These are phyloP conservation scores for Colletotrichum sp. DNA, from an alignment of 2,329 filamentous ascomycete genomes.

Conservation along the genomic window DNA sequence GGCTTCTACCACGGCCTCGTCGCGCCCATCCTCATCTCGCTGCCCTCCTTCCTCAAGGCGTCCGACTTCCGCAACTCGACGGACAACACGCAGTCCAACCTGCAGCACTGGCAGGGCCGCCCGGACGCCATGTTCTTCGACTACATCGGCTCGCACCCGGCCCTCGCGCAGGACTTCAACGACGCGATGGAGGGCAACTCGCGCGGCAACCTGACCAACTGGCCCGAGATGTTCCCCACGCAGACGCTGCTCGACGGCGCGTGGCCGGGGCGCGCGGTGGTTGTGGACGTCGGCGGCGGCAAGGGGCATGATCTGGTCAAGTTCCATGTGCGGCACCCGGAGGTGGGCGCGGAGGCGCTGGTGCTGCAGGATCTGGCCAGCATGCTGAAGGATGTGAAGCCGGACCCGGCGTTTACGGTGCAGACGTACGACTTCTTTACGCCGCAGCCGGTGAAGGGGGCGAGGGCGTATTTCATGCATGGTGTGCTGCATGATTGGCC, in stretches of 20 bases:
- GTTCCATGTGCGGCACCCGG: constrained; percentile 32
- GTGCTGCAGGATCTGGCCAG: constrained; percentile 38
- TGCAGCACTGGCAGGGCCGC: constrained; percentile 34
- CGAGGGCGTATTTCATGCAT: constrained; percentile 33
- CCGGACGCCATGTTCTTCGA: constrained; percentile 33
- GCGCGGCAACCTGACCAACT: constrained; percentile 40
- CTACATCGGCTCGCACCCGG: constrained; percentile 32
- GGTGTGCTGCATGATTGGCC: constrained; percentile 29
- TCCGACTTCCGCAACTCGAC: constrained; percentile 38
- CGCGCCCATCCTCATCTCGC: constrained; percentile 31
- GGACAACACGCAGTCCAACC: constrained; percentile 34
- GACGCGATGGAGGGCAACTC: constrained; percentile 43
- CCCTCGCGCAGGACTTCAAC: constrained; percentile 35
- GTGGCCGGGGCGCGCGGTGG: constrained; percentile 31
- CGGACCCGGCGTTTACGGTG: constrained; percentile 29
- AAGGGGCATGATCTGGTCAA: constrained; percentile 42
- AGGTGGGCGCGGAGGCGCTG: constrained; percentile 28
- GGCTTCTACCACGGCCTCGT: constrained; percentile 37
- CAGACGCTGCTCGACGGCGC: constrained; percentile 29
- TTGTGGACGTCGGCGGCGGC: constrained; percentile 40
- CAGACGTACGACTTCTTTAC: constrained; percentile 42
- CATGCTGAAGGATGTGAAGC: constrained; percentile 31
- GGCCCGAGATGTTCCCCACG: constrained; percentile 31
- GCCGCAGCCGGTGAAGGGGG: constrained; percentile 43
- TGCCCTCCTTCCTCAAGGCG: constrained; percentile 36